Percentiles rank a stretch among this genome's conserved stretches.
These are phyloP conservation scores for Plectosphaerella sp. DNA, from an alignment of 2,329 filamentous ascomycete genomes.

Conservation along the genomic window DNA sequence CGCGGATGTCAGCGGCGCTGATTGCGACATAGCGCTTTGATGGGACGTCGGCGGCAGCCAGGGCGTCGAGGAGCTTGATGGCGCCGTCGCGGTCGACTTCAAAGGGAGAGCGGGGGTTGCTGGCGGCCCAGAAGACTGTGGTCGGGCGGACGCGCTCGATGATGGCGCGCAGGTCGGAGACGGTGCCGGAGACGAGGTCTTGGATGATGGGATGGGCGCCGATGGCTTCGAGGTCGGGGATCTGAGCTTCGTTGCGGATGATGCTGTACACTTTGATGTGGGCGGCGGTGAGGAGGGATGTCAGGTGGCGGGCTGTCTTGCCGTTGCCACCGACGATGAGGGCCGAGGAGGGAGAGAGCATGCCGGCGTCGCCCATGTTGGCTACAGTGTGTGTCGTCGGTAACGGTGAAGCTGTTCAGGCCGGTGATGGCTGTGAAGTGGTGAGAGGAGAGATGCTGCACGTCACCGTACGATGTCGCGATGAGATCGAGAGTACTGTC, in stretches of 20 bases:
- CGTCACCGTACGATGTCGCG: neutral
- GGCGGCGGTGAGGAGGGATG: conserved; percentile 13
- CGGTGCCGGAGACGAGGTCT: conserved; percentile 31
- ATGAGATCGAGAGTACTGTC: too few species aligned
- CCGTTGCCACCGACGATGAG: conserved; percentile 20
- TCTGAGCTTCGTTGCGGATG: conserved; percentile 25
- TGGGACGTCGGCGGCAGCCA: conserved; percentile 26
- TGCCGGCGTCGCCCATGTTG: conserved; percentile 12
- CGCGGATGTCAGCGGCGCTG: conserved; percentile 38
- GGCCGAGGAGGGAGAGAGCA: conserved; percentile 14
- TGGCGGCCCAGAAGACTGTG: conserved; percentile 26
- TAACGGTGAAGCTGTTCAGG: neutral
- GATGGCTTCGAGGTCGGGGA: conserved; percentile 26
- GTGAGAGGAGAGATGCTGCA: neutral
- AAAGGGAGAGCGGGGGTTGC: conserved; percentile 33
- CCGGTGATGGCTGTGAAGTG: neutral
- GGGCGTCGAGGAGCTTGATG: conserved; percentile 39
- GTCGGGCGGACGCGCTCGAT: conserved; percentile 27
- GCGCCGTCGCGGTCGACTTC: conserved; percentile 40
- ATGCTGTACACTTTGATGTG: conserved; percentile 17
- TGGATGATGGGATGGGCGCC: conserved; percentile 37
- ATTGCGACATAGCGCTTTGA: conserved; percentile 40
- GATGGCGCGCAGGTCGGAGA: conserved; percentile 28
- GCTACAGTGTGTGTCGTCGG: neutral
- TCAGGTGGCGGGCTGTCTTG: conserved; percentile 17